Base-by-base conservation (phyloP, 768 basidiomycete genomes). In the Lentinula boryana region DNA sequence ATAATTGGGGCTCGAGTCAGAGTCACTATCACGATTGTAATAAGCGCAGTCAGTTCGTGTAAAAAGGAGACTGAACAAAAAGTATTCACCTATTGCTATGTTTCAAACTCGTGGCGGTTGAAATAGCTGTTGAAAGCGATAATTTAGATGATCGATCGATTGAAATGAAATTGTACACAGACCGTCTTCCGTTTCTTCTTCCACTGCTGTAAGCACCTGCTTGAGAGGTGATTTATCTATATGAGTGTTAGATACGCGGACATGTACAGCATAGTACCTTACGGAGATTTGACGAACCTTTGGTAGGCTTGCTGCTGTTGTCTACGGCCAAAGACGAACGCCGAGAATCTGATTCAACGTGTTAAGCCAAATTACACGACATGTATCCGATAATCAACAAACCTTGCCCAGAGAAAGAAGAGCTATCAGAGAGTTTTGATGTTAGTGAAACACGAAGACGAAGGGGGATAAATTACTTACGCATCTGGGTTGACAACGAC, bases 401-500 rank as follows among this genome's bases (percentile, higher is more conserved):
- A 56, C 55, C 55, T 56, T 56, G 55, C 23, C 57, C 57, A 12
- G 57, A 58, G n/a, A 44, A 48, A 15, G 57, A 48, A 9, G 57
- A 58, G 16, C 44, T 46, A 16, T 31, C 27, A 40, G 15, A 56
- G 23, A 9, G 32, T 32, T 27, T 8, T 18, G 13, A 48, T 49
- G 23, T 50, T 15, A 57, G 31, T 49, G 15, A 33, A 43, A 43
- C 31, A 27, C 41, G 56, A 32, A 57, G 21, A 57, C 32, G 46
- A 56, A 56, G 13, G 40, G 27, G 40, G 36, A 9, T 31, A 13
- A n/a, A 43, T 40, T 5, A 56, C 55, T 27, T 13, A 46, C 57
- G 57, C 44, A 49, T 58, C 57, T n/a, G 57, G 57, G 46, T 58
- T 58, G 44, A 58, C 57, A 49, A 58, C 48, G n/a, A 46, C 44